A percentile compares a stretch with the other conserved stretches of the same genome.
Conservation (phyloP, 1,284 basidiomycete species). For the Boletus hoseneyae region DNA sequence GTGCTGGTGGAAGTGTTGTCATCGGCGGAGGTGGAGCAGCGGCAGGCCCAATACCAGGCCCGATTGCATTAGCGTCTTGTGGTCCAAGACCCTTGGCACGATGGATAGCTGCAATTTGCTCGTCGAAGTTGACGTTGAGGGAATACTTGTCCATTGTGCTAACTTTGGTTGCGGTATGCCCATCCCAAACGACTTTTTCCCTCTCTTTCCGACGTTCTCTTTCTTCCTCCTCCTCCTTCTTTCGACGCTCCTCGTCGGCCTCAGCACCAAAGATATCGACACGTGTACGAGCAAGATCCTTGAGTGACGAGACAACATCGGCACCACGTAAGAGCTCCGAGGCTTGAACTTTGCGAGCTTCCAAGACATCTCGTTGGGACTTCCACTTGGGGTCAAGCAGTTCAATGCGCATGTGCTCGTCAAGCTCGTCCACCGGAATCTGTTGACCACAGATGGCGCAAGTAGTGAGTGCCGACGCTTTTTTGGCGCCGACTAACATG, state of each 20-base stretch:
- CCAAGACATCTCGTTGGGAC: constrained; percentile 84
- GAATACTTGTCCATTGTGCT: constrained; percentile 89
- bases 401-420: constrained; percentile 99
- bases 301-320: constrained; percentile 88
- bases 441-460: constrained; percentile 94
- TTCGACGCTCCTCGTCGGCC: constrained; percentile 83
- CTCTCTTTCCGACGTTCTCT: constrained; percentile 73
- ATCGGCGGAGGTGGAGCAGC: constrained; percentile 62
- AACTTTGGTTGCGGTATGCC: constrained; percentile 88
- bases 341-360: constrained; percentile 86
- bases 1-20: constrained; percentile 57
- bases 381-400: constrained; percentile 97
- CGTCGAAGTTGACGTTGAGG: constrained; percentile 87
- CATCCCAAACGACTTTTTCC: constrained; percentile 95
- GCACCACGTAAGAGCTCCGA: constrained; percentile 87
- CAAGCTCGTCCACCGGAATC: constrained; percentile 90
- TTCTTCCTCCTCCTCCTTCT: constrained; percentile 83
- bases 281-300: constrained; percentile 86
- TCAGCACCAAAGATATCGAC: constrained; percentile 94
- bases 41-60: constrained; percentile 79
- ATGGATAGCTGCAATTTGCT: constrained; percentile 93
- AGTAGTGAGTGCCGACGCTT: constrained; percentile 74
- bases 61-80: constrained; percentile 73
- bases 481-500: constrained; percentile 62
- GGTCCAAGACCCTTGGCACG: constrained; percentile 83